phyloP scores from a whole-genome alignment of 176 grass and related monocot genomes.

The Triticum dicoccoides region DNA sequence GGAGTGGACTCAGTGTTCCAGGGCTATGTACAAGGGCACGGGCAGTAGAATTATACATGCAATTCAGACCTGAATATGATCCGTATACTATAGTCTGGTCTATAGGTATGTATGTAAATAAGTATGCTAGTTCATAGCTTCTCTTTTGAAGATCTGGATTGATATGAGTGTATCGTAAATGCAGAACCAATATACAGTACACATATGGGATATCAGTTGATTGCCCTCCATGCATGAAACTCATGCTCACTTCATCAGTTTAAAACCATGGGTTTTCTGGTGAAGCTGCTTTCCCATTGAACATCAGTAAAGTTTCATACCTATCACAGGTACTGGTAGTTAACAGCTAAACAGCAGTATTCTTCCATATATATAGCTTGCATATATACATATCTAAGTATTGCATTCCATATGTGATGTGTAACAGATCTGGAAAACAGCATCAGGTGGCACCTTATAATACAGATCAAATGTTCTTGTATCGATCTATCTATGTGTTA shows the following conservation, averaged over 20 bases:
- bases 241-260: neutral
- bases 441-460: neutral
- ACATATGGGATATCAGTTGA: neutral
- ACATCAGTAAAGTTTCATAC: neutral
- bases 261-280: neutral
- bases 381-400: neutral
- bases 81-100: neutral
- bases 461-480: neutral
- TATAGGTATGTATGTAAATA: slow-evolving; percentile 2
- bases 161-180: neutral
- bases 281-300: neutral
- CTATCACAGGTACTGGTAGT: neutral
- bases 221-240: neutral
- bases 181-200: neutral
- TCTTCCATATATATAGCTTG: neutral
- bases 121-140: neutral
- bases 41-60: neutral
- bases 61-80: slow-evolving; percentile 1
- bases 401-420: neutral
- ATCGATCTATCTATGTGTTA: neutral
- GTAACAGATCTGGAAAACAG: neutral
- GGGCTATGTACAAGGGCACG: slow-evolving; percentile 35
- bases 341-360: neutral
- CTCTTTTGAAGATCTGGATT: neutral
- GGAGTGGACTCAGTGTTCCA: slow-evolving; percentile 46